These are phyloP conservation scores for Fusarium aywerte DNA, from an alignment of 2,329 filamentous ascomycete genomes.

Conservation along the genomic window DNA sequence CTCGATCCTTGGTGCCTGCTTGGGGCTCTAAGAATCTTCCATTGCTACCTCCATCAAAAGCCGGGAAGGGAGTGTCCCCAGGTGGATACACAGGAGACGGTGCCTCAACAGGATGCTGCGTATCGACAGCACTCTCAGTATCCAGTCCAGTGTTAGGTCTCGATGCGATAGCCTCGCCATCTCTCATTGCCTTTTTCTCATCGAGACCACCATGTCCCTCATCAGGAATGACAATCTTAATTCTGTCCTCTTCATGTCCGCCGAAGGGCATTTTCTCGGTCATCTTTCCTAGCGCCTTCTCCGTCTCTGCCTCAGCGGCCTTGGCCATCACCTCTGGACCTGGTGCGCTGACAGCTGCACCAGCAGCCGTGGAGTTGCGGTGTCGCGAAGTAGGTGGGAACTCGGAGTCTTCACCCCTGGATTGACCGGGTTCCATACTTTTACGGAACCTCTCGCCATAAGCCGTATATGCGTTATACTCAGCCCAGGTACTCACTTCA, in stretches of 20 bases:
- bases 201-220: conserved; percentile 46
- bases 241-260: conserved; percentile 46
- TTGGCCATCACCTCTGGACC: conserved; percentile 54
- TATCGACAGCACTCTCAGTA: conserved; percentile 42
- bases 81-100: conserved; percentile 56
- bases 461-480: conserved; percentile 85
- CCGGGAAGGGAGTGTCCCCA: conserved; percentile 60
- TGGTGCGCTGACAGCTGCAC: conserved; percentile 57
- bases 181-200: conserved; percentile 57
- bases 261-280: conserved; percentile 40
- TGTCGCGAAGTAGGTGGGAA: conserved; percentile 53
- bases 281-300: conserved; percentile 51
- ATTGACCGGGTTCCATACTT: conserved; percentile 66
- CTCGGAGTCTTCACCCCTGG: conserved; percentile 62
- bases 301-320: conserved; percentile 46
- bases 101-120: conserved; percentile 49
- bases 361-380: conserved; percentile 49
- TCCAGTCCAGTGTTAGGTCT: conserved; percentile 36
- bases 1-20: conserved; percentile 54
- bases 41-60: conserved; percentile 55
- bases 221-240: conserved; percentile 49
- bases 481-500: conserved; percentile 90
- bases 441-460: conserved; percentile 83
- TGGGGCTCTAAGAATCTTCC: conserved; percentile 50
- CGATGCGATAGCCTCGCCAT: conserved; percentile 30